Evolutionary conservation across 129 eudicot genomes (phyloP), one percentile per base, ranked within the genome.

Genomic region (Escallonia herrerae): DNA sequence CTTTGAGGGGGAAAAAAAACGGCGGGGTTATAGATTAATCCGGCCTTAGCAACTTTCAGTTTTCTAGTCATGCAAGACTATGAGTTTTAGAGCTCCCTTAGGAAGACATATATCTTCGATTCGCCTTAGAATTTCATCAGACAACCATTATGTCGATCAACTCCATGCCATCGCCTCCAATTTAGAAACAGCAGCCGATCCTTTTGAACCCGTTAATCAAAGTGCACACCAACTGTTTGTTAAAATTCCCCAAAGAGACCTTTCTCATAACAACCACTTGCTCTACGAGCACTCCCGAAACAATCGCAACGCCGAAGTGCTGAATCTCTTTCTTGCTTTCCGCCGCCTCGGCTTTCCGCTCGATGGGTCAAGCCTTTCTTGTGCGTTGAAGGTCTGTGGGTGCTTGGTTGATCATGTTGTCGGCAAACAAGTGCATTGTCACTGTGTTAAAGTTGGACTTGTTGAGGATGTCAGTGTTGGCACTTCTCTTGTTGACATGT

Each of bases 401-500:
- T 79, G 79, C 74, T 77, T 89, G 67, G 64, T 61, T 56, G 60
- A 86, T 76, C 76, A 60, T 53, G 38, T 56, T 52, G 48, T 71
- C 40, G 96, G 93, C 5, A 89, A 75, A 68, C 99, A 83, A 66
- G 59, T 94, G 59, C 97, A 94, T 78, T 77, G 95, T 43, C 84
- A 77, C 53, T 81, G 87, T 73, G 22, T 89, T 56, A 89, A 86
- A 68, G 66, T 68, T 8, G 95, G 95, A 51, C 73, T 83, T 62
- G 72, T 76, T 48, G 84, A 69, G 62, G 87, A 94, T 84, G 93
- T 94, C 9, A 86, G 95, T 56, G 96, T 89, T 46, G 99, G 99
- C 4, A 89, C 95, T 73, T 93, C 99, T 5, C 77, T 93, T 15
- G 83, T 83, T 41, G 95, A 93, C 70, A 86, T 89, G 96, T 86